Evolutionary conservation across 1,284 basidiomycete genomes (phyloP).

Genomic region (Wallemia ichthyophaga): DNA sequence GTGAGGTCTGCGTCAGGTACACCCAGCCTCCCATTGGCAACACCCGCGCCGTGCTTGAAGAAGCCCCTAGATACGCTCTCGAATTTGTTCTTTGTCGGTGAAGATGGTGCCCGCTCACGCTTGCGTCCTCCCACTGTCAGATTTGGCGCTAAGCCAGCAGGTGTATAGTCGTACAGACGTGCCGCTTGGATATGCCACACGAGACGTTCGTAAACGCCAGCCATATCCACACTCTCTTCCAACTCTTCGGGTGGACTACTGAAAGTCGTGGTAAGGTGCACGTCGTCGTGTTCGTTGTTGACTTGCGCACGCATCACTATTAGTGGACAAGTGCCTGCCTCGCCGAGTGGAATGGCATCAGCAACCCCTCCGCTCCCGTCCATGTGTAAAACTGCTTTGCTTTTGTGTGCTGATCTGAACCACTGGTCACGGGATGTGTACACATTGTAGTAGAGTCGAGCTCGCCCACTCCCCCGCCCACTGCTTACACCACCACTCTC

Average conservation of each 20-base stretch:
- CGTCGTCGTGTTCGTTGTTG: not conserved
- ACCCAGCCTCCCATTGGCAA: not conserved
- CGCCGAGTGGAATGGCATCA: not conserved
- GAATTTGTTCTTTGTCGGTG: not conserved
- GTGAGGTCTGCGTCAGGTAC: not conserved
- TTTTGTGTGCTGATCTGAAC: not conserved
- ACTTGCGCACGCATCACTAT: not conserved
- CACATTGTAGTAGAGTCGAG: not conserved
- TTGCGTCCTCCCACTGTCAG: not conserved
- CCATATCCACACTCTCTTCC: not conserved
- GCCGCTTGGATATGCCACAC: not conserved
- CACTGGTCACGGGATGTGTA: not conserved
- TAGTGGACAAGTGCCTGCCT: not conserved
- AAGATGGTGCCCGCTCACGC: not conserved
- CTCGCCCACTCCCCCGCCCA: not conserved
- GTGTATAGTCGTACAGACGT: not conserved
- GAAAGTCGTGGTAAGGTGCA: not conserved
- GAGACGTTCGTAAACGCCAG: not conserved
- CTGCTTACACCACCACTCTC: not conserved
- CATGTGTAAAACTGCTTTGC: not conserved
- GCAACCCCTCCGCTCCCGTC: not conserved
- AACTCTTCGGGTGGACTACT: not conserved
- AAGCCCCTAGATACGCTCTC: not conserved
- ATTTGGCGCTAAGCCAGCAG: not conserved
- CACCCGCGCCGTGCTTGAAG: not conserved